A percentile compares a stretch with the other conserved stretches of the same genome.
These are phyloP conservation scores for Bathelium albidoporum DNA, from an alignment of 495 filamentous ascomycete species.

Conservation along the genomic window DNA sequence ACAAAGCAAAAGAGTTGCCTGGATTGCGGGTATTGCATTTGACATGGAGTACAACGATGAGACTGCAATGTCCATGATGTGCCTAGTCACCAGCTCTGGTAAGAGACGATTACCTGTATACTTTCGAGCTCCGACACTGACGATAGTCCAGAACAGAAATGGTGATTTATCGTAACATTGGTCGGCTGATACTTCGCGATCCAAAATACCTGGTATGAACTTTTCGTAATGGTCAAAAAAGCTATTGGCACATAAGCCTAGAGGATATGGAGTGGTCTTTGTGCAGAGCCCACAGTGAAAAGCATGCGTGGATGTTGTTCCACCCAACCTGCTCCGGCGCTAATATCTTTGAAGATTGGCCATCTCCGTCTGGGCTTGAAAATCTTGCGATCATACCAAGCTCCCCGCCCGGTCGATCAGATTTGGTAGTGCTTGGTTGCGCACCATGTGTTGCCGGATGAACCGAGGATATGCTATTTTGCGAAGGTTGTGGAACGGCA, in stretches of 20 bases:
- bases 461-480: neutral
- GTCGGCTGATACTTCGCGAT: neutral
- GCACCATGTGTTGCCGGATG: neutral
- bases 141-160: neutral
- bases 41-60: constrained; percentile 1
- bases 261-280: neutral
- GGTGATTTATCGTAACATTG: neutral
- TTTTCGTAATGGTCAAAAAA: neutral
- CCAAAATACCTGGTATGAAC: neutral
- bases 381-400: neutral
- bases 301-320: neutral
- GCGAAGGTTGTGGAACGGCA: neutral
- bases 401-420: neutral
- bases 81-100: neutral
- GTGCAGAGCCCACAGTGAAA: neutral
- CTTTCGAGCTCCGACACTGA: neutral
- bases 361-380: neutral
- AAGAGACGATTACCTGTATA: neutral
- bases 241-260: neutral
- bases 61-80: neutral
- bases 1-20: neutral
- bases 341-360: neutral
- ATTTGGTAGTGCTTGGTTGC: neutral
- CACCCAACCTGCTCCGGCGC: neutral
- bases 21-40: neutral